Percentiles rank a stretch among this genome's conserved stretches.
Conservation (phyloP, 208 protist species). For the Acanthamoeba castellanii region DNA sequence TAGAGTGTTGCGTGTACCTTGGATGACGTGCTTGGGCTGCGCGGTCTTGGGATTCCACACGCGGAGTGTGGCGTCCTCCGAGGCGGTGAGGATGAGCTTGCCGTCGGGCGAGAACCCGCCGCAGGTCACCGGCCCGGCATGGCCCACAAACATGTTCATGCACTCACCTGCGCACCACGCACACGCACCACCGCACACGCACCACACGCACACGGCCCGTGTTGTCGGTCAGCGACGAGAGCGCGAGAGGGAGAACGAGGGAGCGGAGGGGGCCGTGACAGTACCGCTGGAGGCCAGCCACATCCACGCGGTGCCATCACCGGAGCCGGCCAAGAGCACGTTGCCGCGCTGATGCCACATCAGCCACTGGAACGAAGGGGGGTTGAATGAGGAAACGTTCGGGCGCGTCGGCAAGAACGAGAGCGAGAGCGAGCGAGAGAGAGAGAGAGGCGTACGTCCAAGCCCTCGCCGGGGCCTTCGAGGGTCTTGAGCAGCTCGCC, state of each 20-base stretch:
- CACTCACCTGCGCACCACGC: conserved; percentile 87
- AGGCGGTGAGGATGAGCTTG: conserved; percentile 94
- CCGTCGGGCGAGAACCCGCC: conserved; percentile 92
- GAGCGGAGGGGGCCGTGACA: background rate
- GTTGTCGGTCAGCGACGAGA: too few relatives aligned
- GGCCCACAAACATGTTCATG: conserved; percentile 95
- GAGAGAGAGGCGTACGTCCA: conserved; percentile 31
- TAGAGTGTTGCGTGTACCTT: conserved; percentile 43
- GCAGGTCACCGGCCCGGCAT: conserved; percentile 92
- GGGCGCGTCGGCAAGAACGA: background rate
- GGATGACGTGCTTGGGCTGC: conserved; percentile 24
- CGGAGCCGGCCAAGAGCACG: conserved; percentile 92
- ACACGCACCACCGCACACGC: too few relatives aligned
- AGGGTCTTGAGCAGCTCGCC: conserved; percentile 87
- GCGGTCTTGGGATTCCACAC: conserved; percentile 95
- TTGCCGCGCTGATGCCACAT: conserved; percentile 95
- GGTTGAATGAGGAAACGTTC: background rate
- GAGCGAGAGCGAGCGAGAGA: background rate
- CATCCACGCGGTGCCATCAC: conserved; percentile 95
- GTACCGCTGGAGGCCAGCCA: conserved; percentile 91
- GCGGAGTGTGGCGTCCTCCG: conserved; percentile 93
- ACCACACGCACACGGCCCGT: too few relatives aligned
- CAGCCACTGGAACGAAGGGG: conserved; percentile 77
- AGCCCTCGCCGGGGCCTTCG: conserved; percentile 83
- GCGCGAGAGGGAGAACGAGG: too few relatives aligned